Base-by-base conservation (phyloP, 139 green algal species). In the Chlorella sp. region DNA sequence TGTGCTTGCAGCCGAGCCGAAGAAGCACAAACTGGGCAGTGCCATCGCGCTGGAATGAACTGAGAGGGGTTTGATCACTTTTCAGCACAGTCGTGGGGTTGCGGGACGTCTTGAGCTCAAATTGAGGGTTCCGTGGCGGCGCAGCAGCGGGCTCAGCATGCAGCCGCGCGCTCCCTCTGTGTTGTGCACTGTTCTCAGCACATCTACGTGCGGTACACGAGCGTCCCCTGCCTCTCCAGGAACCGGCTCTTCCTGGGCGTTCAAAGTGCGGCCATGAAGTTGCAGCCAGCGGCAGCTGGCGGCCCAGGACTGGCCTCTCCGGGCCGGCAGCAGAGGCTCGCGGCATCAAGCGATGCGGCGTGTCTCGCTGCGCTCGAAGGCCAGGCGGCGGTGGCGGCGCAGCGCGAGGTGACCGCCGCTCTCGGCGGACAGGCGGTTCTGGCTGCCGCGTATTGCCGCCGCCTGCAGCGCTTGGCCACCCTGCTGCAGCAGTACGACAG, bases 401-500 rank as follows among this genome's bases (percentile, higher is more conserved):
- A 61, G 39, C 77, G 77, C 21, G 39, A 9, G 39, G 80, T 32
- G 16, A 53, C 30, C 28, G 32, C 19, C 24, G 15, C 24, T 12
- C 42, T 37, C 18, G 80, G 48, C 1, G 48, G 19, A 28, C 39
- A 39, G 37, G 68, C 40, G 18, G 66, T 61, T 19, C 39, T 88
- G 64, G 84, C 39, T 28, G 68, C 14, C 34, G 37, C 68, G 0
- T 88, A 88, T 40, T 21, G 30, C 28, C 84, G 84, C 16, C 84
- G 84, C 4, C 19, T 88, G 84, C 68, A 69, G 30, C 84, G 84
- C 30, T 40, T 88, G 32, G 68, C 84, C 16, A 32, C 37, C 57
- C 84, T 88, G 37, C 68, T 88, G 84, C 39, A 88, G 28, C 66
- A 81, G 39, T 88, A 88, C 36, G 39, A 66, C 26, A 22, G 34